Conservation (phyloP, 306 rosid genomes). For the Cyamopsis tetragonoloba region DNA sequence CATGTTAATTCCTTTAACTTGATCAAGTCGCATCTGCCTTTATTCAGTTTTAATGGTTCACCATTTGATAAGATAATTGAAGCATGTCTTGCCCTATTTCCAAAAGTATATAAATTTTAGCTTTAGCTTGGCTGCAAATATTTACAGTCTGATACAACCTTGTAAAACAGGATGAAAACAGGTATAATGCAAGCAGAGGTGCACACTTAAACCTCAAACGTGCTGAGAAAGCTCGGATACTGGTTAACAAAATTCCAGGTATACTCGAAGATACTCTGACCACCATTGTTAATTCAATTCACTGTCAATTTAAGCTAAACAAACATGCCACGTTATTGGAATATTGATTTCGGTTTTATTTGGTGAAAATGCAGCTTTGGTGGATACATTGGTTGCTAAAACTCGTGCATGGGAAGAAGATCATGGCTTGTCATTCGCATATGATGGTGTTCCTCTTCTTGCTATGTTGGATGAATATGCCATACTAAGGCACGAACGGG, state of each 20-base stretch:
- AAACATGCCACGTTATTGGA: neutral
- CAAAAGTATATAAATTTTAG: neutral
- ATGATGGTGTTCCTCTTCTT: slow-evolving; percentile 95
- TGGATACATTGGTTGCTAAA: slow-evolving; percentile 86
- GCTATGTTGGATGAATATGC: slow-evolving; percentile 99
- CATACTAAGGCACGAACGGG: slow-evolving; percentile 97
- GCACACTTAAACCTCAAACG: slow-evolving; percentile 99
- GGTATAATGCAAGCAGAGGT: slow-evolving; percentile 98
- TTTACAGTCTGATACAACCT: slow-evolving; percentile 20
- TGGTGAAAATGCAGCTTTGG: slow-evolving; percentile 64
- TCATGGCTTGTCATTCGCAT: slow-evolving; percentile 66
- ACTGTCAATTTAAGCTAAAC: neutral
- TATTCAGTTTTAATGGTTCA: neutral
- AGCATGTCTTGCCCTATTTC: neutral
- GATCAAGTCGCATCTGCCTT: slow-evolving; percentile 4
- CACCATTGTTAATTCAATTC: neutral
- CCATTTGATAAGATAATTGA: neutral
- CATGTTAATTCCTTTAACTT: neutral
- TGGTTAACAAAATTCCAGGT: slow-evolving; percentile 98
- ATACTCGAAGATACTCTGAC: slow-evolving; percentile 17
- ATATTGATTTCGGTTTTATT: slow-evolving; percentile 20
- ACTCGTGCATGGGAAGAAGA: slow-evolving; percentile 98
- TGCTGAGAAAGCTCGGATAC: slow-evolving; percentile 93
- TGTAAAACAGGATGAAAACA: slow-evolving; percentile 92
- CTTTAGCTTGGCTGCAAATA: slow-evolving; percentile 15